Conservation (phyloP, 306 rosid genomes). For the Comarum palustre region DNA sequence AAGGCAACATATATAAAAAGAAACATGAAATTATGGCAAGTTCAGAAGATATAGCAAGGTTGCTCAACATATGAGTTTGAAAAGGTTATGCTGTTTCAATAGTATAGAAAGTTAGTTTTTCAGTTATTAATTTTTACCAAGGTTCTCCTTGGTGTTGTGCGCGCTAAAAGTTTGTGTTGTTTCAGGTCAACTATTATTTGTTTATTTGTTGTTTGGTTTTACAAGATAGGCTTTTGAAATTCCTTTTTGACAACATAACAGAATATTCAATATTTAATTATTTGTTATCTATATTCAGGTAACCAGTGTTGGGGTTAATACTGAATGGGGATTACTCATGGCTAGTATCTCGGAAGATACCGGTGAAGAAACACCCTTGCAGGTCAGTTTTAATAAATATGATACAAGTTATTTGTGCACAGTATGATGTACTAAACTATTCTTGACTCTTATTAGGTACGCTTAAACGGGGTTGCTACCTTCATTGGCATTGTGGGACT, state of each 20-base stretch:
- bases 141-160: no score
- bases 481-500: slow-evolving; percentile 93
- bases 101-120: neutral
- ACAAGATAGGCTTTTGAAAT: neutral
- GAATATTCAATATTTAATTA: neutral
- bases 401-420: neutral
- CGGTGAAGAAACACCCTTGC: slow-evolving; percentile 98
- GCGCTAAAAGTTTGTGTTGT: neutral
- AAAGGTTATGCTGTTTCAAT: neutral
- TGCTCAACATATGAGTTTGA: neutral
- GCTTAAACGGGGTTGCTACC: slow-evolving; percentile 96
- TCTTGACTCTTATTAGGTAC: slow-evolving; percentile 52
- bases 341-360: slow-evolving; percentile 97
- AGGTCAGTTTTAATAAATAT: slow-evolving; percentile 38
- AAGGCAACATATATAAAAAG: neutral
- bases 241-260: neutral
- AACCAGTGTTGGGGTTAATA: slow-evolving; percentile 83
- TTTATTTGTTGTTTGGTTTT: neutral
- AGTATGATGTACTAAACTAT: slow-evolving; percentile 19
- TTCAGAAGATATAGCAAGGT: neutral
- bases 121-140: neutral
- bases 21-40: neutral
- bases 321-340: slow-evolving; percentile 99
- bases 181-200: neutral
- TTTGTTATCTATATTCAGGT: slow-evolving; percentile 46